A percentile compares a stretch with the other conserved stretches of the same genome.
Evolutionary conservation across 345 rosid genomes (phyloP).

Genomic region (Pugionium cornutum): DNA sequence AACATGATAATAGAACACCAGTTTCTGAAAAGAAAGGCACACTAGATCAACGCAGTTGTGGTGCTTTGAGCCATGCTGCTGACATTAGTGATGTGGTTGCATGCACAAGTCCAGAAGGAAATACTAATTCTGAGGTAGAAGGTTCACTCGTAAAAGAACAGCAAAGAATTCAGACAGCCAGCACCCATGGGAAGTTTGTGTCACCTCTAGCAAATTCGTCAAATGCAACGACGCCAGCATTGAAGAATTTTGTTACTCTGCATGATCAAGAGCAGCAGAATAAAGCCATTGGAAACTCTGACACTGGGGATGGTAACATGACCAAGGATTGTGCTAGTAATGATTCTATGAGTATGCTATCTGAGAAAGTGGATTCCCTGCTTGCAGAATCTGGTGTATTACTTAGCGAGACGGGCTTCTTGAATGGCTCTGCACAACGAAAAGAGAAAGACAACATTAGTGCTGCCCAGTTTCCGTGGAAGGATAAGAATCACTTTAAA

Average conservation of each 20-base stretch:
- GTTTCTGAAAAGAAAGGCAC: constrained; percentile 35
- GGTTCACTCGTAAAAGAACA: constrained; percentile 41
- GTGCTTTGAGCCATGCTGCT: constrained; percentile 33
- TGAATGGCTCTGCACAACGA: constrained; percentile 36
- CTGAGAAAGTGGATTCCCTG: constrained; percentile 35
- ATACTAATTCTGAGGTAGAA: constrained; percentile 26
- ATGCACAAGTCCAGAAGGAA: constrained; percentile 36
- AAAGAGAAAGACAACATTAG: constrained; percentile 37
- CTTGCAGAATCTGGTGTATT: constrained; percentile 41
- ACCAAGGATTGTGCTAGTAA: constrained; percentile 28
- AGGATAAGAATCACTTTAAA: too few species aligned
- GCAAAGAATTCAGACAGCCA: constrained; percentile 31
- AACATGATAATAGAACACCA: constrained; percentile 27
- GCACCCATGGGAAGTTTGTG: constrained; percentile 35
- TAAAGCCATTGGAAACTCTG: constrained; percentile 23
- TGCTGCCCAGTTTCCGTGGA: neutral
- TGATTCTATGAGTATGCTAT: constrained; percentile 29
- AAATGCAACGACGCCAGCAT: constrained; percentile 40
- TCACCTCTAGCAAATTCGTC: constrained; percentile 44
- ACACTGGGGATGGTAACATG: constrained; percentile 37
- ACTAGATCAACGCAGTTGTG: constrained; percentile 24
- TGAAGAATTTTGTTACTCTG: constrained; percentile 35
- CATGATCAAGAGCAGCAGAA: constrained; percentile 39
- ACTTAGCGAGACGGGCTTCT: constrained; percentile 33
- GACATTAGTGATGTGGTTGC: constrained; percentile 28